Conservation (phyloP, 1,284 basidiomycete species). For the Cutaneotrichosporon arboriforme region DNA sequence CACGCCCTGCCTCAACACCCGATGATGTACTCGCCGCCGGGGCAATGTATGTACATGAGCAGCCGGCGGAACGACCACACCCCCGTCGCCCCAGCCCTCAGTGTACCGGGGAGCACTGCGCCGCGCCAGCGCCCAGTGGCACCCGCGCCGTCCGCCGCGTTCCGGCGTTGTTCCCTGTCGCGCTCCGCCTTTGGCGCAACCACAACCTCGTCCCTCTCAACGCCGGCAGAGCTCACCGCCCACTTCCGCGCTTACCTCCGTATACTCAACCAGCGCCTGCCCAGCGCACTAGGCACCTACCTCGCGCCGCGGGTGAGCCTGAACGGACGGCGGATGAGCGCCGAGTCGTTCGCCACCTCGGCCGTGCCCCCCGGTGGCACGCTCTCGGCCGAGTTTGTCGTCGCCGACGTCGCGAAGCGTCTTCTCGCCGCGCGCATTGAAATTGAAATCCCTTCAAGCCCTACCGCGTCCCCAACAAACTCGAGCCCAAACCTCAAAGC, state of each 20-base stretch:
- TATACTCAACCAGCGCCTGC: constrained; percentile 9
- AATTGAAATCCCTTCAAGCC: constrained; percentile 2
- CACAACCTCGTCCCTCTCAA: background rate
- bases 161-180: too few relatives aligned
- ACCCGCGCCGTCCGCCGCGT: too few relatives aligned
- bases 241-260: constrained; percentile 13
- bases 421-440: constrained; percentile 11
- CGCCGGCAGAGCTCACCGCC: constrained; percentile 8
- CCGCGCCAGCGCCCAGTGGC: too few relatives aligned
- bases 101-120: too few relatives aligned
- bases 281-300: background rate
- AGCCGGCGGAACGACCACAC: too few relatives aligned
- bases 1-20: too few relatives aligned
- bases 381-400: constrained; percentile 4
- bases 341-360: background rate
- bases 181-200: too few relatives aligned
- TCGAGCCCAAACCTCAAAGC: background rate
- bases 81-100: too few relatives aligned
- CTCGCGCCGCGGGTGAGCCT: background rate
- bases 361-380: background rate
- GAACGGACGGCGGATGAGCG: constrained; percentile 3
- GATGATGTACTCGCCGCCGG: too few relatives aligned
- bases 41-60: too few relatives aligned
- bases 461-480: background rate
- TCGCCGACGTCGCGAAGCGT: constrained; percentile 10